Evolutionary conservation across 1,284 basidiomycete species (phyloP), one percentile per base, ranked within the genome.

Genomic region (Sutorius eximius): DNA sequence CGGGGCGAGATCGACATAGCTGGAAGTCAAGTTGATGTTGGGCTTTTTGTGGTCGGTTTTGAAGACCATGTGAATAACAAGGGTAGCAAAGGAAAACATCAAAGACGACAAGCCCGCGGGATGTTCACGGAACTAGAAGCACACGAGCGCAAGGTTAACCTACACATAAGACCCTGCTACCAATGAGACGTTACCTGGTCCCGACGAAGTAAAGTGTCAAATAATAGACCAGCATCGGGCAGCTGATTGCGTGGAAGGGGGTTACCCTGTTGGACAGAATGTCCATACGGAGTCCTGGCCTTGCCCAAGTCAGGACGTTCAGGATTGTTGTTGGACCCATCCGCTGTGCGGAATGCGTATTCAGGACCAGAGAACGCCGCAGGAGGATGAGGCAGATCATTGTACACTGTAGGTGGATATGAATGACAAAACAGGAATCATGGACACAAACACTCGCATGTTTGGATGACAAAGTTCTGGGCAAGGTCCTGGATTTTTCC

Each of bases 1-100:
- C 0, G 89, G 90, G 9, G 84, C 81, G 3, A 95, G 80, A 63
- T 95, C 93, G 57, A 94, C 85, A 64, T 95, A 95, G 11, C 89
- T 89, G 0, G 89, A 91, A 8, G 93, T 93, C 65, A 92, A 82
- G 72, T 95, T 95, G 66, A 90, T 86, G 61, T 77, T 80, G 29
- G 79, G 76, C 52, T 89, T 74, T 2, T 66, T 68, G 68, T 89
- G 86, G 7, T 82, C 83, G 0, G 86, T 89, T 43, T 86, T 86
- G 78, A 89, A 91, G 45, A 89, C 82, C 33, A 85, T 87, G 64
- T 92, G 91, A 56, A 92, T 91, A 44, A 93, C 89, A 16, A 91
- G 78, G 2, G 89, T 85, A 10, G 91, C 91, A 60, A 91, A 92
- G 6, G 85, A 75, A 67, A 93, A 93, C 84, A 92, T 90, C 66